Evolutionary conservation across 2,329 filamentous ascomycete genomes (phyloP).

Genomic region (Bipolaris oryzae): DNA sequence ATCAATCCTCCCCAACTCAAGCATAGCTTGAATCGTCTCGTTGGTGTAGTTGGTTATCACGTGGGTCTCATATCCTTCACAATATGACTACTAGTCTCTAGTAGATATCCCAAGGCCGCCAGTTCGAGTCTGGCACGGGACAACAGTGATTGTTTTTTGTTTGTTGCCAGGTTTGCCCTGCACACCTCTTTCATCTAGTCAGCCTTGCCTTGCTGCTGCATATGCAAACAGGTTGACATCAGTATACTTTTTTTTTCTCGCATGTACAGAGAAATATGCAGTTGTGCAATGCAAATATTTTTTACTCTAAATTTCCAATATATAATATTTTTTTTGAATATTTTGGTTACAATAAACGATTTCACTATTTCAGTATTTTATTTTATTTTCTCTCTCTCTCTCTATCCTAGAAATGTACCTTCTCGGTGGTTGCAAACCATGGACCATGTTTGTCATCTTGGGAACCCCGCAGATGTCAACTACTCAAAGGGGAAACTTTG

Average conservation of each 20-base stretch:
- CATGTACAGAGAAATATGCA: too few relatives aligned
- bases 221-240: too few relatives aligned
- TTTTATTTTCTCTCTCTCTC: too few relatives aligned
- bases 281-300: too few relatives aligned
- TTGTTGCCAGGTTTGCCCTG: too few relatives aligned
- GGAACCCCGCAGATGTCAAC: background rate
- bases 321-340: too few relatives aligned
- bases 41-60: slow-evolving; percentile 49
- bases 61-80: slow-evolving; percentile 43
- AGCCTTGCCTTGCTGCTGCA: too few relatives aligned
- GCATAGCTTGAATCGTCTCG: slow-evolving; percentile 24
- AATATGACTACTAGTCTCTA: slow-evolving; percentile 36
- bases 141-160: slow-evolving; percentile 24
- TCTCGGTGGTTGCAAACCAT: background rate
- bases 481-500: slow-evolving; percentile 3
- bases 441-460: background rate
- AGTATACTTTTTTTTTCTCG: too few relatives aligned
- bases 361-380: background rate
- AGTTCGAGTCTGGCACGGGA: slow-evolving; percentile 46
- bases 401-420: background rate
- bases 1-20: slow-evolving; percentile 7
- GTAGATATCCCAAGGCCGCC: slow-evolving; percentile 44
- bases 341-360: background rate
- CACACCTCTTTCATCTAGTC: too few relatives aligned
- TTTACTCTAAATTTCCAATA: too few relatives aligned